These are phyloP conservation scores for Fagopyrum tataricum DNA, from an alignment of 148 eudicot species.

Conservation along the genomic window DNA sequence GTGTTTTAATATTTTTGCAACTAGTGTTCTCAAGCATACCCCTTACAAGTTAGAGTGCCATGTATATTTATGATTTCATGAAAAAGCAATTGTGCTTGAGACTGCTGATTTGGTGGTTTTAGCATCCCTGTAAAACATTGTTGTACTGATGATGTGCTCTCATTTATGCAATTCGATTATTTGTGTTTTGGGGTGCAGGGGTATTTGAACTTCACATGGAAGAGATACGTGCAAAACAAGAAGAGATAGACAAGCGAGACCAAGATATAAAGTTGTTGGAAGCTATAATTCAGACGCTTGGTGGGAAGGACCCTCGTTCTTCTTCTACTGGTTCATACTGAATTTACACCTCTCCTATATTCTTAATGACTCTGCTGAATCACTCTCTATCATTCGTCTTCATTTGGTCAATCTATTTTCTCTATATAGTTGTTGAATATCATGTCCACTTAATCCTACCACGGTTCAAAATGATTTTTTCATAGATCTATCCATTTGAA, in stretches of 20 bases:
- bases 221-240: conserved; percentile 83
- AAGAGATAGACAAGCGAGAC: conserved; percentile 77
- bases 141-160: background rate
- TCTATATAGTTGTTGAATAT: background rate
- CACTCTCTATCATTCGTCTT: background rate
- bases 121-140: background rate
- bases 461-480: background rate
- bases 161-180: background rate
- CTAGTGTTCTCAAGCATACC: background rate
- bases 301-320: conserved; percentile 47
- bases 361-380: background rate
- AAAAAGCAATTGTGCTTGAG: background rate
- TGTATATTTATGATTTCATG: background rate
- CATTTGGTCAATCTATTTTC: background rate
- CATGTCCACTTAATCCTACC: background rate
- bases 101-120: background rate
- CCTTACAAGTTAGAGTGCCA: background rate
- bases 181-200: conserved; percentile 38
- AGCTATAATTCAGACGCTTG: conserved; percentile 90
- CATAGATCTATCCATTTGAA: background rate
- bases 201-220: conserved; percentile 90
- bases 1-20: background rate
- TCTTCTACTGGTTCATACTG: conserved; percentile 20
- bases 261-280: conserved; percentile 81
- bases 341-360: background rate